These are phyloP conservation scores for Cicer judaicum DNA, from an alignment of 306 rosid genomes.

Conservation along the genomic window DNA sequence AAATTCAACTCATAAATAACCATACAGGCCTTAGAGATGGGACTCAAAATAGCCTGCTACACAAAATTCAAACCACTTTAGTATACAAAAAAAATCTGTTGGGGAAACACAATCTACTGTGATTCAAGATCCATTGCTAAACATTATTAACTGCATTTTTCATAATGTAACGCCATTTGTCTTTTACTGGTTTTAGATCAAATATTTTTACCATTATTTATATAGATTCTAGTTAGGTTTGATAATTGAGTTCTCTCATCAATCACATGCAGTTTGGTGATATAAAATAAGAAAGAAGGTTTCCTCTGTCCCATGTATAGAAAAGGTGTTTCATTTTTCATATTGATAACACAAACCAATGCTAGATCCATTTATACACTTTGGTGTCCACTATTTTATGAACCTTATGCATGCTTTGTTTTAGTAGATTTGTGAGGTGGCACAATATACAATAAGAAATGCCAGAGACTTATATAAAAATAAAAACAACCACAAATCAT, in stretches of 20 bases:
- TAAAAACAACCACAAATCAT: slow-evolving; percentile 43
- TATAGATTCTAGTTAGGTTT: slow-evolving; percentile 28
- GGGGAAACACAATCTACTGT: too few relatives aligned
- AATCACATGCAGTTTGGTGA: slow-evolving; percentile 51
- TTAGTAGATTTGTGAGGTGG: slow-evolving; percentile 50
- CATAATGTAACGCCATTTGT: too few relatives aligned
- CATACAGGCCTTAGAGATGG: slow-evolving; percentile 3
- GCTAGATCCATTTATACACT: slow-evolving; percentile 31
- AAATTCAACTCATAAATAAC: slow-evolving; percentile 18
- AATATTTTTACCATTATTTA: background rate
- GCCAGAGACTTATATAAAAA: background rate
- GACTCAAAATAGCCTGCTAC: slow-evolving; percentile 26
- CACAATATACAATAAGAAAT: slow-evolving; percentile 40
- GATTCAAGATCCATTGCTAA: background rate
- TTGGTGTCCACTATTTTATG: slow-evolving; percentile 45
- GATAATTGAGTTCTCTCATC: slow-evolving; percentile 42
- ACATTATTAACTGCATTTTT: too few relatives aligned
- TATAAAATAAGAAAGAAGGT: slow-evolving; percentile 35
- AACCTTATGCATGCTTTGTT: slow-evolving; percentile 34
- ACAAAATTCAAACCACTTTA: slow-evolving; percentile 14
- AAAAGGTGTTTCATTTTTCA: slow-evolving; percentile 56
- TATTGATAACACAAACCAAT: slow-evolving; percentile 43
- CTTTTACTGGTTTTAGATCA: slow-evolving; percentile 24
- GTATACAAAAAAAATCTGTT: background rate
- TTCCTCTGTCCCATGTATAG: slow-evolving; percentile 32